Evolutionary conservation across 75 land plant genomes (phyloP), one percentile per base, ranked within the genome.

Genomic region (Selaginella tamariscina): DNA sequence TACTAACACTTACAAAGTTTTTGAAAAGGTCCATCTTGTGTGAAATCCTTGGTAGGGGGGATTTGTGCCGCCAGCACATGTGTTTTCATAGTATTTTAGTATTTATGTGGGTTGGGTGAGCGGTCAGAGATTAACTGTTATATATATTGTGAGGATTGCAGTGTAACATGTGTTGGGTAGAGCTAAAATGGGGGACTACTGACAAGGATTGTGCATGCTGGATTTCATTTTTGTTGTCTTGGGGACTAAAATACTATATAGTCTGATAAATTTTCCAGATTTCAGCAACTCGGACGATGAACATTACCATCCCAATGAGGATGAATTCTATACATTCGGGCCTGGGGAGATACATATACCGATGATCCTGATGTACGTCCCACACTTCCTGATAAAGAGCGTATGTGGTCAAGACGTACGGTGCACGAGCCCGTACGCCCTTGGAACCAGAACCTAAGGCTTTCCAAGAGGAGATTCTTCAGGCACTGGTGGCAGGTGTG

Each of bases 381-480:
- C n/a, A n/a, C n/a, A n/a, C n/a, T n/a, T n/a, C n/a, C n/a, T 39
- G 49, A 39, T 5, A 39, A 39, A 15, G 49, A 39, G 15, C 15
- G 49, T 5, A 5, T 39, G 49, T 39, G 49, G 49, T 39, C 49
- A 39, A 39, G 49, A 39, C 15, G 49, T 39, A 39, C 49, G 15
- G 49, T 39, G 49, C 49, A 39, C 49, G 49, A 39, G 11, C 49
- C 11, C 5, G 49, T 39, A 39, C 49, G 49, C 15, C 49, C 49
- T 39, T 39, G 49, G 49, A 39, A 39, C 49, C 5, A 15, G 49
- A 39, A 39, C 49, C 49, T 39, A 39, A 39, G 49, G 49, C 49
- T 39, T 39, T 39, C 49, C 49, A 39, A 39, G 49, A 39, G 49
- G 49, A 39, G 49, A 39, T 39, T 39, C 49, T 39, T 39, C 49